Percentiles rank a stretch among this genome's conserved stretches.
Conservation (phyloP, 1,284 basidiomycete species). For the Leccinum huronense region DNA sequence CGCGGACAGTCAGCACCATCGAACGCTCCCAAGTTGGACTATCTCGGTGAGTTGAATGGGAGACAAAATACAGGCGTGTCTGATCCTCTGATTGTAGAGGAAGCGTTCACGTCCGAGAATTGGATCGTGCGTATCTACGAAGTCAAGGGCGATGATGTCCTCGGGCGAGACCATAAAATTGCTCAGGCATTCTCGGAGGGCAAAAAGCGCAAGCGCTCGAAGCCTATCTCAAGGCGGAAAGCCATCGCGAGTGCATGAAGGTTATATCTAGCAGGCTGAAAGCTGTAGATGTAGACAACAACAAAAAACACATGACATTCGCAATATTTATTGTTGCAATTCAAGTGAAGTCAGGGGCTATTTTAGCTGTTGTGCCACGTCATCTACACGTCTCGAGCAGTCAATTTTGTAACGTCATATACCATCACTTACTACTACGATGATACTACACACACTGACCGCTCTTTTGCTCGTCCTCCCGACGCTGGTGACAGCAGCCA, state of each 20-base stretch:
- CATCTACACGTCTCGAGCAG: slow-evolving; percentile 9
- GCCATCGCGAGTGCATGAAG: slow-evolving; percentile 37
- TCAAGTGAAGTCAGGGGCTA: background rate
- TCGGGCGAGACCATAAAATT: slow-evolving; percentile 85
- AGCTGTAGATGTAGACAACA: slow-evolving; percentile 2
- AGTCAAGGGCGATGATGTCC: slow-evolving; percentile 91
- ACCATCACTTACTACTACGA: slow-evolving; percentile 11
- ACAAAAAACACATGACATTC: background rate
- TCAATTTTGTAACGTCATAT: background rate
- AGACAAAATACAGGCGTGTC: background rate
- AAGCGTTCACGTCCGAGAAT: slow-evolving; percentile 96
- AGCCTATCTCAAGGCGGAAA: slow-evolving; percentile 60
- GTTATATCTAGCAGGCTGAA: background rate
- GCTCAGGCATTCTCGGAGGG: slow-evolving; percentile 85
- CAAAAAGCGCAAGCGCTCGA: slow-evolving; percentile 81
- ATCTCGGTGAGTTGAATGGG: slow-evolving; percentile 60
- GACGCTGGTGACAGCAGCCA: slow-evolving; percentile 61
- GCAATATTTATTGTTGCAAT: background rate
- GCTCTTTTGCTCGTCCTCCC: slow-evolving; percentile 39
- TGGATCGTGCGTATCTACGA: slow-evolving; percentile 98
- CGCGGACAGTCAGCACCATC: slow-evolving; percentile 77
- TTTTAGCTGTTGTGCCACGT: slow-evolving; percentile 23
- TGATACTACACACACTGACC: slow-evolving; percentile 26
- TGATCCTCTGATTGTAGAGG: slow-evolving; percentile 52
- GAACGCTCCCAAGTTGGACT: slow-evolving; percentile 80